Conservation (phyloP, 192 early-diverging fungal species). For the Linnemannia hyalina region DNA sequence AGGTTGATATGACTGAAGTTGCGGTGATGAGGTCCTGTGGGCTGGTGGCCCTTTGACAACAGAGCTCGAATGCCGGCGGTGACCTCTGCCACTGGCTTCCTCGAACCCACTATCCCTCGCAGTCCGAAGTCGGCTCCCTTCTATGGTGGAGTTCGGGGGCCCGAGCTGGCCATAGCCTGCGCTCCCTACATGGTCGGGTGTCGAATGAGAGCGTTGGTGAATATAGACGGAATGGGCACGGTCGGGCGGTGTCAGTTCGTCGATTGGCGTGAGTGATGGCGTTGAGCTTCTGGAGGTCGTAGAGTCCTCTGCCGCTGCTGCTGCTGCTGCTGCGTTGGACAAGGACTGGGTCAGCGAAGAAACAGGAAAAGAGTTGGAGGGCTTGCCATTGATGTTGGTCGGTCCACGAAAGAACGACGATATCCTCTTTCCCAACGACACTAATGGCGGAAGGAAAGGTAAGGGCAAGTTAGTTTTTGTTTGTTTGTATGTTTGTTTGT, state of each 20-base stretch:
- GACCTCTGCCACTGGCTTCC: conserved; percentile 24
- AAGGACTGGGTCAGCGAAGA: background rate
- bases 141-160: background rate
- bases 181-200: conserved; percentile 37
- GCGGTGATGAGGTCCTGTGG: conserved; percentile 10
- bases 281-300: conserved; percentile 8
- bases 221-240: conserved; percentile 13
- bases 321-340: background rate
- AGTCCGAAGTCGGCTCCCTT: conserved; percentile 24
- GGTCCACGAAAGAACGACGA: conserved; percentile 36
- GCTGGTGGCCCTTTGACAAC: background rate
- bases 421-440: conserved; percentile 49
- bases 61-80: conserved; percentile 30
- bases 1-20: background rate
- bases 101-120: conserved; percentile 45
- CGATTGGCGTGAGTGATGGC: conserved; percentile 22
- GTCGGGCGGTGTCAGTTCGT: conserved; percentile 26
- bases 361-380: background rate
- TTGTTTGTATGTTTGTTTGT: background rate
- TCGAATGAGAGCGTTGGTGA: conserved; percentile 39
- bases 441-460: background rate
- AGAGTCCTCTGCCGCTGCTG: background rate
- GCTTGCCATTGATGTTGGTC: background rate
- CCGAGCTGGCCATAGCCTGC: background rate
- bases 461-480: background rate